Base-by-base conservation (phyloP, 495 filamentous ascomycete species). In the Chaetomium tenue region DNA sequence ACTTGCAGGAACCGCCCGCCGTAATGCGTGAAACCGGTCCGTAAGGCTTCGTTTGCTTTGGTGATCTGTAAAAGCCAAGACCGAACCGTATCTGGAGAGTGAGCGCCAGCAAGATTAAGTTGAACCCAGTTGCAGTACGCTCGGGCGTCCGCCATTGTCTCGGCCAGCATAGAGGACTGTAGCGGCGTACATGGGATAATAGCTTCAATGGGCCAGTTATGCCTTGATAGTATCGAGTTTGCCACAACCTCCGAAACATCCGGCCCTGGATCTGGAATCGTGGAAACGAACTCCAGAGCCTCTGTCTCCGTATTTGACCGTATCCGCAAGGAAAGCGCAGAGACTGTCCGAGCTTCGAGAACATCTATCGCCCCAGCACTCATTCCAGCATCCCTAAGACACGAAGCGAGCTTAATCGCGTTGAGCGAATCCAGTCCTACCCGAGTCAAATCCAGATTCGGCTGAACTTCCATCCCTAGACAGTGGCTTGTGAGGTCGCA, bases 51-150 rank as follows among this genome's bases (percentile, higher is more conserved):
- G 68, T 92, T 90, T 11, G 73, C 64, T 13, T 81, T 64, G n/a
- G 82, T 74, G 33, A 89, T 63, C 5, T 67, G 66, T 3, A 70
- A 60, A 44, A 93, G 75, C 25, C 80, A 81, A 5, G 70, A 65
- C 22, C 77, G 74, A 18, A 90, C 69, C 16, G 68, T 60, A 2
- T 70, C 30, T 0, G 66, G 40, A 9, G 59, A 53, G 64, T 73
- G 64, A 13, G 71, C 63, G 8, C 63, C 63, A 8, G 79, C 70
- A 42, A 89, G 71, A 6, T 79, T 74, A 11, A 93, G 68, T 65
- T 89, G 82, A 18, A 91, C 76, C 84, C 85, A 89, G 68, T 95
- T 95, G 72, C 86, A 87, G 72, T 95, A 93, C 11, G 87, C 79
- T 33, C 74, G 76, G 1, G 71, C 44, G 44, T 85, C 71, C 39